These are phyloP conservation scores for Rhodotorula kratochvilovae DNA, from an alignment of 768 basidiomycete genomes.

Conservation along the genomic window DNA sequence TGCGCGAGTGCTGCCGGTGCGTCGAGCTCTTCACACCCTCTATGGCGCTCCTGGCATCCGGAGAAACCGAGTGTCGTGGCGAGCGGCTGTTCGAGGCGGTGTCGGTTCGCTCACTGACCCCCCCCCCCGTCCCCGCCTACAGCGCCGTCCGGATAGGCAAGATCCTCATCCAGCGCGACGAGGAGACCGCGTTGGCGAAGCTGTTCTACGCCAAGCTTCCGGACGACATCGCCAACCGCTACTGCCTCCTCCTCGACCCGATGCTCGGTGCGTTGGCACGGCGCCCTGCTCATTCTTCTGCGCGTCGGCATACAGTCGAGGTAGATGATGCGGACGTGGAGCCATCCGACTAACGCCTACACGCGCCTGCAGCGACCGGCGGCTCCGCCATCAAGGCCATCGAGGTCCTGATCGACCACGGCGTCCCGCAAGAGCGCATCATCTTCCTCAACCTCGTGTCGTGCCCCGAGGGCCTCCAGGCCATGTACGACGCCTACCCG, in stretches of 20 bases:
- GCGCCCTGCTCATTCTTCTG: not conserved
- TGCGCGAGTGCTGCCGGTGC: conserved; percentile 89
- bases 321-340: too few relatives aligned
- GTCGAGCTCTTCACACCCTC: conserved; percentile 47
- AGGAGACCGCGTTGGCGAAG: conserved; percentile 87
- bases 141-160: conserved; percentile 73
- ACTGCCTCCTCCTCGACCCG: conserved; percentile 89
- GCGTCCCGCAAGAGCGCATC: conserved; percentile 79
- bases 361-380: conserved; percentile 64
- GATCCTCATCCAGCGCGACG: conserved; percentile 97
- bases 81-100: too few relatives aligned
- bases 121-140: not conserved
- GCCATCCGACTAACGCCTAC: too few relatives aligned
- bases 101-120: not conserved
- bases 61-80: too few relatives aligned
- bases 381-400: conserved; percentile 97
- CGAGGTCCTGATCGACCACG: conserved; percentile 83
- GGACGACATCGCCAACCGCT: conserved; percentile 82
- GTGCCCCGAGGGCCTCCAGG: conserved; percentile 42
- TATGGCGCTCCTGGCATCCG: too few relatives aligned
- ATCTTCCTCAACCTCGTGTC: conserved; percentile 46
- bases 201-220: conserved; percentile 74
- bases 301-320: too few relatives aligned
- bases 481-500: conserved; percentile 38
- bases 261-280: conserved; percentile 71